phyloP scores from a whole-genome alignment of 768 basidiomycete genomes.

The Collybiopsis luxurians region DNA sequence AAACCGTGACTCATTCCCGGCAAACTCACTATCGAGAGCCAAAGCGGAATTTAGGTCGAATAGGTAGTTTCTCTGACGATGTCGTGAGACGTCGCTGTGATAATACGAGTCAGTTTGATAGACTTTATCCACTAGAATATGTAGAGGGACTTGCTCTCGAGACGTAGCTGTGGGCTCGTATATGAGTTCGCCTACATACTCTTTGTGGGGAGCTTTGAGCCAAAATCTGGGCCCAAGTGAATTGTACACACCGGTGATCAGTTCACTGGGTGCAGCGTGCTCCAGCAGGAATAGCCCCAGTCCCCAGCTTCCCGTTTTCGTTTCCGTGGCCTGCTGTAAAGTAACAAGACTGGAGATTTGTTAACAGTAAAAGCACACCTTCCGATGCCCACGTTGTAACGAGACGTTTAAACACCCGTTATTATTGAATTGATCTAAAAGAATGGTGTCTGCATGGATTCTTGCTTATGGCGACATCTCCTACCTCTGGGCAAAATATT shows the following conservation, averaged over 20 bases:
- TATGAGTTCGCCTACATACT: constrained; percentile 67
- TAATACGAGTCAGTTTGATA: neutral
- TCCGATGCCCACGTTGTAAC: constrained; percentile 42
- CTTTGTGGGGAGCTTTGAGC: constrained; percentile 27
- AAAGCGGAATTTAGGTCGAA: constrained; percentile 49
- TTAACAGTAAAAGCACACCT: constrained; percentile 29
- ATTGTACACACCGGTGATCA: constrained; percentile 42
- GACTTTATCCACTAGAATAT: neutral
- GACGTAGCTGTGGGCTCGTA: constrained; percentile 45
- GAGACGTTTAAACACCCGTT: constrained; percentile 34
- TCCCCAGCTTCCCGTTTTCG: constrained; percentile 45
- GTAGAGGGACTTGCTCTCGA: constrained; percentile 43
- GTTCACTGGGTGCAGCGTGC: constrained; percentile 37
- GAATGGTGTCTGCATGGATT: neutral
- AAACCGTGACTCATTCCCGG: constrained; percentile 65
- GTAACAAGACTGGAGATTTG: neutral
- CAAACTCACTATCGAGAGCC: constrained; percentile 52
- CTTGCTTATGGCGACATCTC: neutral
- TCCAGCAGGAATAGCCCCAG: constrained; percentile 54
- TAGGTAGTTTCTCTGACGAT: constrained; percentile 58
- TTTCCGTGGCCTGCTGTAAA: constrained; percentile 34
- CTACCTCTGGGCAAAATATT: neutral
- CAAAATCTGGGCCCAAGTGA: neutral
- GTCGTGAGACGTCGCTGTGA: constrained; percentile 39
- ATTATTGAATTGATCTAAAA: neutral